These are phyloP conservation scores for Metroxylon sagu DNA, from an alignment of 176 grass and related monocot genomes.

Conservation along the genomic window DNA sequence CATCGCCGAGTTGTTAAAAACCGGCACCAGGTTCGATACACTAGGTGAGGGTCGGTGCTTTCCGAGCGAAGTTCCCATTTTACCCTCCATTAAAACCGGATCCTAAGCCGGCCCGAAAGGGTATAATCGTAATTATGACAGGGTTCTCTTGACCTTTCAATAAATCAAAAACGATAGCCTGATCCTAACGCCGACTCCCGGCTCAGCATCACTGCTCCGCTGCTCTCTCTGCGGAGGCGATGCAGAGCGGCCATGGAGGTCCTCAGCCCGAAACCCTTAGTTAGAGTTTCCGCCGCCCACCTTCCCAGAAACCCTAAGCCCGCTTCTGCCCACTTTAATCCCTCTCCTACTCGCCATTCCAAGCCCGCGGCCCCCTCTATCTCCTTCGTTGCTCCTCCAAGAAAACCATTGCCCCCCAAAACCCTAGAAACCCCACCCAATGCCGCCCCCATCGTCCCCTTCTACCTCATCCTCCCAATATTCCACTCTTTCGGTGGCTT, in stretches of 20 bases:
- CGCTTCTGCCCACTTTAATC: too few species aligned
- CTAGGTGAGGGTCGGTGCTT: too few species aligned
- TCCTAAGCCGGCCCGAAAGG: too few species aligned
- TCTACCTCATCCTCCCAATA: conserved; percentile 21
- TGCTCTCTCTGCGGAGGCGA: conserved; percentile 23
- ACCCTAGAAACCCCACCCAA: conserved; percentile 4
- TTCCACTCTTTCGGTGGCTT: conserved; percentile 7
- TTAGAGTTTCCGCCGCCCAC: conserved; percentile 32
- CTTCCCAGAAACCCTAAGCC: background rate
- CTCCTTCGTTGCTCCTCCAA: conserved; percentile 7
- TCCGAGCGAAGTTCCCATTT: too few species aligned
- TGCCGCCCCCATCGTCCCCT: conserved; percentile 9
- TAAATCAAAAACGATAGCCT: background rate
- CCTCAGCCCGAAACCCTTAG: conserved; percentile 46
- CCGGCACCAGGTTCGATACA: too few species aligned
- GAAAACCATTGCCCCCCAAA: background rate
- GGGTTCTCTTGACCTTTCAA: too few species aligned
- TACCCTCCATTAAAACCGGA: too few species aligned
- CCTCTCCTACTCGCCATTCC: background rate
- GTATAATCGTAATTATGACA: too few species aligned
- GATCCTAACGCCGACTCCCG: background rate
- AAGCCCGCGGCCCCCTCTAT: conserved; percentile 5
- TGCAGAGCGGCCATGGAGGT: conserved; percentile 74
- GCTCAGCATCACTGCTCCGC: conserved; percentile 2
- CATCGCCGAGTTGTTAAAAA: too few species aligned